phyloP scores from a whole-genome alignment of 116 monocot species.

The Papilionanthe hybrid region DNA sequence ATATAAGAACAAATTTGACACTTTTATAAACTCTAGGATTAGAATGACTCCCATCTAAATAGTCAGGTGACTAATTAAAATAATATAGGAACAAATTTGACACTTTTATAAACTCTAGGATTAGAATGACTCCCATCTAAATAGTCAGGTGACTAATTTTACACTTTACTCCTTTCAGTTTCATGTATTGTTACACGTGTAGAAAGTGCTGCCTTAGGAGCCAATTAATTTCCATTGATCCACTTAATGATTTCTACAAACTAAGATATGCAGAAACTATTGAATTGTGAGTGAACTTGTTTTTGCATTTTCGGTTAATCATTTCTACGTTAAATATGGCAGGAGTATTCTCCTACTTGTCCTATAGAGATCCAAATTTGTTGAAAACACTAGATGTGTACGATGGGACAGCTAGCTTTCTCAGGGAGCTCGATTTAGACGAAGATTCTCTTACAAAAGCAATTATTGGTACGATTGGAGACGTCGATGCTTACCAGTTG shows the following conservation, averaged over 20 bases:
- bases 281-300: neutral
- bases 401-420: conserved; percentile 80
- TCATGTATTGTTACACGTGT: neutral
- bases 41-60: no score
- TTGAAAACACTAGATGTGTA: conserved; percentile 91
- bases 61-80: no score
- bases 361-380: conserved; percentile 95
- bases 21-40: no score
- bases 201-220: neutral
- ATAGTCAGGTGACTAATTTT: no score
- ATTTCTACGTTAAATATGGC: neutral
- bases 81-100: no score
- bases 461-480: conserved; percentile 97
- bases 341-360: conserved; percentile 96
- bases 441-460: conserved; percentile 88
- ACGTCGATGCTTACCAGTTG: conserved; percentile 93
- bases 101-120: no score
- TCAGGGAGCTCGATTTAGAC: conserved; percentile 79
- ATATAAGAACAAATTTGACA: no score
- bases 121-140: no score
- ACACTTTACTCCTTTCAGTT: neutral
- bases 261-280: no score
- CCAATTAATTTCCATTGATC: neutral
- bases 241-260: neutral
- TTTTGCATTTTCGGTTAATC: neutral